phyloP scores from a whole-genome alignment of 164 flowering plant genomes.

The Warburgia ugandensis region DNA sequence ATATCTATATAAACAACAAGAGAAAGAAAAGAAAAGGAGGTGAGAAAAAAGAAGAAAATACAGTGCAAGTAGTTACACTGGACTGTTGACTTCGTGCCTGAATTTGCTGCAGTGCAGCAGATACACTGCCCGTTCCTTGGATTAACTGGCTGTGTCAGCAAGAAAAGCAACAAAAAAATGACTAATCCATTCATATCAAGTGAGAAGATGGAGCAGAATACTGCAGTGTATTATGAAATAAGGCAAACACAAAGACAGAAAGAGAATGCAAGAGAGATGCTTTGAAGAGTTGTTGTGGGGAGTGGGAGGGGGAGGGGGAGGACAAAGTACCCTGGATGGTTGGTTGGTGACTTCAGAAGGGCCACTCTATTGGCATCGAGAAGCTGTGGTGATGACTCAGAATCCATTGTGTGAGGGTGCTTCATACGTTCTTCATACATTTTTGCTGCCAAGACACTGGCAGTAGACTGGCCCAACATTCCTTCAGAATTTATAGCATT shows the following conservation, averaged over 20 bases:
- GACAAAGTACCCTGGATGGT: constrained; percentile 57
- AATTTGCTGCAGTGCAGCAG: constrained; percentile 77
- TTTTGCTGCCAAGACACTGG: constrained; percentile 70
- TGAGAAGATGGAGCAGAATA: too few relatives aligned
- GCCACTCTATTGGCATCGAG: constrained; percentile 78
- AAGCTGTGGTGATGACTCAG: constrained; percentile 58
- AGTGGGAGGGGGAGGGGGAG: too few relatives aligned
- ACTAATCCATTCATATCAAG: too few relatives aligned
- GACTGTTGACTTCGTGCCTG: constrained; percentile 54
- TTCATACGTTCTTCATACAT: constrained; percentile 74
- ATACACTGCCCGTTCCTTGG: constrained; percentile 68
- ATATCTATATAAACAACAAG: not conserved
- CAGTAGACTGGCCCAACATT: constrained; percentile 66
- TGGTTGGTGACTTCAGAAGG: constrained; percentile 62
- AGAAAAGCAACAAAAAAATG: constrained; percentile 15
- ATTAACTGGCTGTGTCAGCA: constrained; percentile 65
- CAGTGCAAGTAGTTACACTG: constrained; percentile 39
- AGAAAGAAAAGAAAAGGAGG: not conserved
- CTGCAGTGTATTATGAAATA: too few relatives aligned
- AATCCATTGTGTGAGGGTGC: constrained; percentile 61
- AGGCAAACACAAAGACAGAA: too few relatives aligned
- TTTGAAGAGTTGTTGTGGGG: too few relatives aligned
- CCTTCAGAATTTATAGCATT: constrained; percentile 59
- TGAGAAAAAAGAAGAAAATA: not conserved
- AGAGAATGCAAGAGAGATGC: too few relatives aligned